A percentile compares a stretch with the other conserved stretches of the same genome.
phyloP scores from a whole-genome alignment of 2,329 filamentous ascomycete species.

The Penicillium corylophilum region DNA sequence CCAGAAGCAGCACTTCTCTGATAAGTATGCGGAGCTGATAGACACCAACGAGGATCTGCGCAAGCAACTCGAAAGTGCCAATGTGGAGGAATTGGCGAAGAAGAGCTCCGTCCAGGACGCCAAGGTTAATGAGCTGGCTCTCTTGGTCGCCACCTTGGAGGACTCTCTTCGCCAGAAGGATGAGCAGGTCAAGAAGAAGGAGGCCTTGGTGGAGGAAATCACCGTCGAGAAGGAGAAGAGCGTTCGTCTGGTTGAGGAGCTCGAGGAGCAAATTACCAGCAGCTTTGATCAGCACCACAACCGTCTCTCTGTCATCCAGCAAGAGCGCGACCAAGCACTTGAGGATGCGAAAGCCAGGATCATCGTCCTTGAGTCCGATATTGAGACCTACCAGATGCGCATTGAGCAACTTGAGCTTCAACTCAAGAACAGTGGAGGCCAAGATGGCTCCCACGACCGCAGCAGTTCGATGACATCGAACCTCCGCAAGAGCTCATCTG shows the following conservation, averaged over 20 bases:
- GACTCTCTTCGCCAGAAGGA: slow-evolving; percentile 47
- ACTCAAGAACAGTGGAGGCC: slow-evolving; percentile 39
- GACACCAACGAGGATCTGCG: slow-evolving; percentile 40
- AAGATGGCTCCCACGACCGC: slow-evolving; percentile 50
- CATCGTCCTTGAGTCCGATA: slow-evolving; percentile 63
- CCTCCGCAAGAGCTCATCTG: slow-evolving; percentile 80
- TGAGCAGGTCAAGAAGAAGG: slow-evolving; percentile 47
- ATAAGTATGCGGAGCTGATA: slow-evolving; percentile 44
- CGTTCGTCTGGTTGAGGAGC: slow-evolving; percentile 85
- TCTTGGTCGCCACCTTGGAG: slow-evolving; percentile 48
- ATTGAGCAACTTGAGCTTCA: slow-evolving; percentile 68
- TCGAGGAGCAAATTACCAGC: slow-evolving; percentile 92
- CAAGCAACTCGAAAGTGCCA: slow-evolving; percentile 37
- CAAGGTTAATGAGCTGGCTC: slow-evolving; percentile 56
- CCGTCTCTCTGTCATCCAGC: slow-evolving; percentile 77
- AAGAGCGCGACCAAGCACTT: slow-evolving; percentile 70
- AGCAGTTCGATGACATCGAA: slow-evolving; percentile 64
- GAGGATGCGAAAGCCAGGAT: slow-evolving; percentile 73
- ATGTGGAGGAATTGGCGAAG: slow-evolving; percentile 39
- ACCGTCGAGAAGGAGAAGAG: slow-evolving; percentile 80
- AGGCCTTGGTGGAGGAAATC: slow-evolving; percentile 50
- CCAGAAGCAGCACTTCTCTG: slow-evolving; percentile 44
- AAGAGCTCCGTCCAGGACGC: slow-evolving; percentile 54
- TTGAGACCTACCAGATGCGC: slow-evolving; percentile 55
- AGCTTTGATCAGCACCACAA: slow-evolving; percentile 97